Percentiles rank a stretch among this genome's conserved stretches.
Evolutionary conservation across 1,139 yeast genomes (phyloP).

Genomic region (Hanseniaspora uvarum): DNA sequence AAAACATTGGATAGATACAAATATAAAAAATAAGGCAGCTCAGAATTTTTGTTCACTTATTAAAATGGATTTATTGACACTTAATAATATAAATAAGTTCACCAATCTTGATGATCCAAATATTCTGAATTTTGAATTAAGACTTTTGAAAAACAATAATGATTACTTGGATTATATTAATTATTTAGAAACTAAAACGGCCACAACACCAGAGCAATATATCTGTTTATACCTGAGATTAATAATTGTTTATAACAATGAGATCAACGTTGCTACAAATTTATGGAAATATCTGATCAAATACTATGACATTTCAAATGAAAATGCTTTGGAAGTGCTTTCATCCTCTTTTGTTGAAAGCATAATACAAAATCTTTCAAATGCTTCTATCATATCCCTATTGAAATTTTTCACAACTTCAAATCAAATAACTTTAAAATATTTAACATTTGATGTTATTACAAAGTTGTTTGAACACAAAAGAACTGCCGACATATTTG

Average conservation of each 20-base stretch:
- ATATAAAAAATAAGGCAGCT: too few relatives aligned
- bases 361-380: background rate
- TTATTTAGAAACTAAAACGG: background rate
- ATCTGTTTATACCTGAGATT: constrained; percentile 5
- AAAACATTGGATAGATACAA: too few relatives aligned
- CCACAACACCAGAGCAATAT: background rate
- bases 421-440: background rate
- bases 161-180: constrained; percentile 10
- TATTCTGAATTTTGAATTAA: background rate
- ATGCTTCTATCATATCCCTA: background rate
- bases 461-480: background rate
- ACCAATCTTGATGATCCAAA: background rate
- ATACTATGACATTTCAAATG: background rate
- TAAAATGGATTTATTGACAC: background rate
- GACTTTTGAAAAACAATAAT: constrained; percentile 7
- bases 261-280: background rate
- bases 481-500: background rate
- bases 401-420: background rate
- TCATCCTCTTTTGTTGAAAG: background rate
- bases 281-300: constrained; percentile 6
- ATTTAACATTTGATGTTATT: background rate
- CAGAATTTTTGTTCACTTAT: background rate
- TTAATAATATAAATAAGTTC: background rate
- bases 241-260: constrained; percentile 1
- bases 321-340: background rate